These are phyloP conservation scores for Aspergillus piperis DNA, from an alignment of 2,329 filamentous ascomycete genomes.

Conservation along the genomic window DNA sequence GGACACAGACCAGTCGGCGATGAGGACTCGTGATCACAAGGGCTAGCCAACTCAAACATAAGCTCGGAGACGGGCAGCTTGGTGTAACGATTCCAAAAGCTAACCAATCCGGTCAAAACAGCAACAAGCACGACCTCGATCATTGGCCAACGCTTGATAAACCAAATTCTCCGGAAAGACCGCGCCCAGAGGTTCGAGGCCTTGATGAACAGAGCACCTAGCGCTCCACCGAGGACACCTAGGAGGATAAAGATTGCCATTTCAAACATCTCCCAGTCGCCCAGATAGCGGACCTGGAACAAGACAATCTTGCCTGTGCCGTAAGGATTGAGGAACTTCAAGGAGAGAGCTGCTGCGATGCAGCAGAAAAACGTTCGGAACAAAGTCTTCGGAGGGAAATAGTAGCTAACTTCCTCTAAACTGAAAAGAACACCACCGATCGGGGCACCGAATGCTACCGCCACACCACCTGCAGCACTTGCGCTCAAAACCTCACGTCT, in stretches of 20 bases:
- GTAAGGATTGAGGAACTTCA: slow-evolving; percentile 96
- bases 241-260: slow-evolving; percentile 81
- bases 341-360: slow-evolving; percentile 81
- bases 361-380: slow-evolving; percentile 99
- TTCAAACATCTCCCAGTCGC: slow-evolving; percentile 94
- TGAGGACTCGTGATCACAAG: slow-evolving; percentile 69
- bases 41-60: slow-evolving; percentile 84
- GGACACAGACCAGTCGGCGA: slow-evolving; percentile 80
- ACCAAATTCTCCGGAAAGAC: slow-evolving; percentile 75
- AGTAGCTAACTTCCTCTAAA: slow-evolving; percentile 91
- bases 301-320: slow-evolving; percentile 95
- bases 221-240: slow-evolving; percentile 78
- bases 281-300: slow-evolving; percentile 87
- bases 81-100: slow-evolving; percentile 92
- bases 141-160: slow-evolving; percentile 81
- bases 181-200: slow-evolving; percentile 87
- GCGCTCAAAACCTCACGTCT: slow-evolving; percentile 91
- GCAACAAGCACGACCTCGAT: slow-evolving; percentile 88
- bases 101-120: slow-evolving; percentile 75
- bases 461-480: slow-evolving; percentile 85
- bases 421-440: slow-evolving; percentile 89
- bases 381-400: slow-evolving; percentile 94
- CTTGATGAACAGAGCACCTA: slow-evolving; percentile 95
- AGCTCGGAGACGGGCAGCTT: slow-evolving; percentile 88
- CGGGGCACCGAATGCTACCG: slow-evolving; percentile 91